Evolutionary conservation across 768 basidiomycete genomes (phyloP).

Genomic region (Leccinum variicolor): DNA sequence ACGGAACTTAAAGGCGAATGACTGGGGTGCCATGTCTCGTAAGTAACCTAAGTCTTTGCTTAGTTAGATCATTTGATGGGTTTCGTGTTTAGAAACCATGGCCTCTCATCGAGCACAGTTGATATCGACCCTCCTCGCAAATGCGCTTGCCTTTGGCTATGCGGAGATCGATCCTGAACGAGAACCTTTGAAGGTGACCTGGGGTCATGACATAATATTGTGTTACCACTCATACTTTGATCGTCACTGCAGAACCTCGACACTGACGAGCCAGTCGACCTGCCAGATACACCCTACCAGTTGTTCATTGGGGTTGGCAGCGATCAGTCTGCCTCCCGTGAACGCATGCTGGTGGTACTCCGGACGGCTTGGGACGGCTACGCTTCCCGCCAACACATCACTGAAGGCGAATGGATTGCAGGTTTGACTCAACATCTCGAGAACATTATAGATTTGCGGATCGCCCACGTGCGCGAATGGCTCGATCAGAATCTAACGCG

Average conservation of each 20-base stretch:
- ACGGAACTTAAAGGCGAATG: constrained; percentile 43
- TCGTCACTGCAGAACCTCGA: constrained; percentile 46
- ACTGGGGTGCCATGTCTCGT: constrained; percentile 67
- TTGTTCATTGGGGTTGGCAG: constrained; percentile 32
- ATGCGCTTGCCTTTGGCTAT: constrained; percentile 47
- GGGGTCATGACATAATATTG: not conserved
- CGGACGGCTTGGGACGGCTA: constrained; percentile 17
- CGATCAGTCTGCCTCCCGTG: constrained; percentile 19
- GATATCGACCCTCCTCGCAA: constrained; percentile 39
- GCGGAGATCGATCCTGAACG: constrained; percentile 42
- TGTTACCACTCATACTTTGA: not conserved
- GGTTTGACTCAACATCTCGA: constrained; percentile 39
- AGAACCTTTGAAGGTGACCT: constrained; percentile 48
- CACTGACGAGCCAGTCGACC: constrained; percentile 39
- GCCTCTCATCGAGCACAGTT: constrained; percentile 46
- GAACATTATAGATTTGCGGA: constrained; percentile 38
- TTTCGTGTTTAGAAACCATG: constrained; percentile 40
- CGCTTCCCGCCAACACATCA: constrained; percentile 14
- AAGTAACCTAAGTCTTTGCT: not conserved
- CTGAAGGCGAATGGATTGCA: constrained; percentile 37
- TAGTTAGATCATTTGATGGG: not conserved
- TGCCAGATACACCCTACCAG: constrained; percentile 33
- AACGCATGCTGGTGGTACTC: constrained; percentile 9
- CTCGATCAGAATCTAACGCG: constrained; percentile 45
- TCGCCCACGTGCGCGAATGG: constrained; percentile 51